Evolutionary conservation across 345 rosid species (phyloP).

Genomic region (Lepidium didymum): DNA sequence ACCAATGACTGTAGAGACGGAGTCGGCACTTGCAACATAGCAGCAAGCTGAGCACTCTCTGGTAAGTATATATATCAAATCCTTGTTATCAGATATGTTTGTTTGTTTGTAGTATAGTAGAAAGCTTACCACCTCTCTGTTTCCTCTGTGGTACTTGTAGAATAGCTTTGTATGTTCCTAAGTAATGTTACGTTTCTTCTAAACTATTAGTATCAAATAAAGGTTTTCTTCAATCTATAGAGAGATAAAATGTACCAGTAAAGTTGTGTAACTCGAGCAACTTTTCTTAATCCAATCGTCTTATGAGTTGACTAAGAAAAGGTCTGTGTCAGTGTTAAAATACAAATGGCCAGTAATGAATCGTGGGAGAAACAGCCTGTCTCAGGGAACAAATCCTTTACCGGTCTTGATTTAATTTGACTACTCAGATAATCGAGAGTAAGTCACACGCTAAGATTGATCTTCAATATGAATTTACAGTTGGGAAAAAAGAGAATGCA

Average conservation of each 20-base stretch:
- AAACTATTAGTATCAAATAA: background rate
- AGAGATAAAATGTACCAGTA: background rate
- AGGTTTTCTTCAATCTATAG: background rate
- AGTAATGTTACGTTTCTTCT: background rate
- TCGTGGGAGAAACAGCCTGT: conserved; percentile 9
- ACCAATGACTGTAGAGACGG: conserved; percentile 91
- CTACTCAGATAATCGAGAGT: background rate
- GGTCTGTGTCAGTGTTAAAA: background rate
- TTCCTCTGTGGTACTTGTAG: conserved; percentile 11
- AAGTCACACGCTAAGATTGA: background rate
- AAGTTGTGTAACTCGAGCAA: background rate
- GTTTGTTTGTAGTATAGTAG: conserved; percentile 5
- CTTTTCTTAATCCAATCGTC: background rate
- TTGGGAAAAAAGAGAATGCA: background rate
- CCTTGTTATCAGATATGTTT: background rate
- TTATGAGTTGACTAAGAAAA: background rate
- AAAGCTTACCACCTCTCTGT: conserved; percentile 3
- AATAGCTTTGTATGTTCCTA: background rate
- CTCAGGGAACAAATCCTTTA: background rate
- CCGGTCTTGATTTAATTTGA: background rate
- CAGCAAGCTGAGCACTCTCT: conserved; percentile 42
- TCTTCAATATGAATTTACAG: background rate
- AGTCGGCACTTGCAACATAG: conserved; percentile 61
- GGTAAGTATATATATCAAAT: background rate
- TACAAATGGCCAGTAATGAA: background rate